phyloP scores from a whole-genome alignment of 2,329 filamentous ascomycete genomes.

The Talaromyces verruculosus region DNA sequence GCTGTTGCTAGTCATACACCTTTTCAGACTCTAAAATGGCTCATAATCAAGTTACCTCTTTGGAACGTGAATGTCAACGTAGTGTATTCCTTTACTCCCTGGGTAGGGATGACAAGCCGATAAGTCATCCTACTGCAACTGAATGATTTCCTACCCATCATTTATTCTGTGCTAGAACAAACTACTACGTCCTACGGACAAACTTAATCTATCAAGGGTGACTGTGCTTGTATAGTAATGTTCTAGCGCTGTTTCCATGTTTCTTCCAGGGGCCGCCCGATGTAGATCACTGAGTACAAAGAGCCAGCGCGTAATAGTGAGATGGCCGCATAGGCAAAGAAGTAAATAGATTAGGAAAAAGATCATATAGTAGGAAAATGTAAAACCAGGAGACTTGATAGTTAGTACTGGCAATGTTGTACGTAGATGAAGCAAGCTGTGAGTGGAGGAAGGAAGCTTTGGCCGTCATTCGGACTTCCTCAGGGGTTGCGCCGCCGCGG shows the following conservation, averaged over 20 bases:
- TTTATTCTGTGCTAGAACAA: too few species aligned
- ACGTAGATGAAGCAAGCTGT: not conserved
- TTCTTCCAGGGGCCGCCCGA: not conserved
- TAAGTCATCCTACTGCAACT: not conserved
- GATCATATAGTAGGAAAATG: too few species aligned
- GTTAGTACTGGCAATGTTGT: not conserved
- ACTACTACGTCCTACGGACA: not conserved
- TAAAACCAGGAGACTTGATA: not conserved
- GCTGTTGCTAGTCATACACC: conserved; percentile 9
- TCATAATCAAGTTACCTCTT: conserved; percentile 17
- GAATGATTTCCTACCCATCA: not conserved
- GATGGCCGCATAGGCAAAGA: not conserved
- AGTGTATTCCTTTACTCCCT: not conserved
- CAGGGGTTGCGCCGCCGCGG: conserved; percentile 33
- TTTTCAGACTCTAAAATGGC: conserved; percentile 17
- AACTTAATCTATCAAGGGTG: not conserved
- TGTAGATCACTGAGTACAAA: not conserved
- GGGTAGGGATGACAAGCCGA: not conserved
- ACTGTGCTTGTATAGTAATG: not conserved
- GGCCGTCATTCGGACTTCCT: conserved; percentile 27
- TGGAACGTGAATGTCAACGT: not conserved
- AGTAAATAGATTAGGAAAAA: not conserved
- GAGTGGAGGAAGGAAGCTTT: conserved; percentile 25
- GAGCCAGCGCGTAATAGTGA: not conserved
- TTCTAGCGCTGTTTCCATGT: not conserved